Percentiles rank a stretch among this genome's conserved stretches.
These are phyloP conservation scores for Amylocystis lapponica DNA, from an alignment of 768 basidiomycete species.

Conservation along the genomic window DNA sequence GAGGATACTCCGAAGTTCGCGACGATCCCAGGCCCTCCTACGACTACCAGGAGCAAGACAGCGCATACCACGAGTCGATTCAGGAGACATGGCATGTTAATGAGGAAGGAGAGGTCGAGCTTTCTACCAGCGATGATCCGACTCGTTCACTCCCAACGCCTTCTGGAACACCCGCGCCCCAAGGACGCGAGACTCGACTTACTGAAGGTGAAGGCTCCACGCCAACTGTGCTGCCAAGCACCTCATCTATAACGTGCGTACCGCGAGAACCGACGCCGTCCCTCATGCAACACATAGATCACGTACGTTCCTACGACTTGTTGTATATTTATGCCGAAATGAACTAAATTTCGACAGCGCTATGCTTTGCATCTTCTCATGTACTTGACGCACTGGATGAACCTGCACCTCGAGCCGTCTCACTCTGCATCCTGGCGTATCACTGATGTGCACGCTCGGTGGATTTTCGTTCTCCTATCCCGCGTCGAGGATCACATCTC, in stretches of 20 bases:
- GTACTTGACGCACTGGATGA: slow-evolving; percentile 83
- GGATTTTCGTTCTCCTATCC: slow-evolving; percentile 73
- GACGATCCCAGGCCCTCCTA: slow-evolving; percentile 8
- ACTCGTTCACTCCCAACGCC: slow-evolving; percentile 37
- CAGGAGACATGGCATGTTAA: slow-evolving; percentile 29
- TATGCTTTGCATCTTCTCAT: slow-evolving; percentile 71
- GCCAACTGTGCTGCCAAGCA: slow-evolving; percentile 3
- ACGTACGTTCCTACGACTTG: slow-evolving; percentile 52
- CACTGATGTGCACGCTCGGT: slow-evolving; percentile 57
- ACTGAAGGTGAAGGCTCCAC: too few relatives aligned
- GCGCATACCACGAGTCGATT: slow-evolving; percentile 9
- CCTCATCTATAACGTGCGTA: slow-evolving; percentile 3
- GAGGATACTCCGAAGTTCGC: slow-evolving; percentile 30
- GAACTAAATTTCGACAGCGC: too few relatives aligned
- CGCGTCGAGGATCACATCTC: slow-evolving; percentile 64
- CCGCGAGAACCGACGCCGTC: slow-evolving; percentile 54
- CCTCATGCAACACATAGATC: slow-evolving; percentile 56
- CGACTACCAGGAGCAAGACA: slow-evolving; percentile 8
- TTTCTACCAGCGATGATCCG: slow-evolving; percentile 28
- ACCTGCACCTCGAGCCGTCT: slow-evolving; percentile 40
- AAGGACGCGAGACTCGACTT: not conserved
- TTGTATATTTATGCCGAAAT: too few relatives aligned
- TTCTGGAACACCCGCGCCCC: slow-evolving; percentile 29
- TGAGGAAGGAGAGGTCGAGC: slow-evolving; percentile 40
- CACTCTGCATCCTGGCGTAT: slow-evolving; percentile 35